A percentile compares a stretch with the other conserved stretches of the same genome.
These are phyloP conservation scores for Ceratonia siliqua DNA, from an alignment of 306 rosid species.

Conservation along the genomic window DNA sequence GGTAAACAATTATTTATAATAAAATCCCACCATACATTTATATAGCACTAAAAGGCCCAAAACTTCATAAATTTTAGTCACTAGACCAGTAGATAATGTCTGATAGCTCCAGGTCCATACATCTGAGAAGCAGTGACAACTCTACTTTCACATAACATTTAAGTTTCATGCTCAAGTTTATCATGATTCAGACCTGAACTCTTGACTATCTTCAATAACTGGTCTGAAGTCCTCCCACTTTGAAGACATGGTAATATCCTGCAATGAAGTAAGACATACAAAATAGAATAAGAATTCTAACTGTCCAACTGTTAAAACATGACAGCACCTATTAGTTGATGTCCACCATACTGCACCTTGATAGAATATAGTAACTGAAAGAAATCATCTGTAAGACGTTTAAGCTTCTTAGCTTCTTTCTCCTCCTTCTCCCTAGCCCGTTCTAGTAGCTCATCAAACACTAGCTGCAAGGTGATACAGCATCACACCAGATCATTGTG, in stretches of 20 bases:
- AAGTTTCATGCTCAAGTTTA: slow-evolving; percentile 19
- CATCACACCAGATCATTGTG: slow-evolving; percentile 26
- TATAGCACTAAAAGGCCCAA: background rate
- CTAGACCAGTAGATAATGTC: background rate
- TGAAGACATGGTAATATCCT: slow-evolving; percentile 75
- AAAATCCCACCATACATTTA: background rate
- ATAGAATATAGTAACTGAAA: slow-evolving; percentile 58
- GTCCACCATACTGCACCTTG: slow-evolving; percentile 57
- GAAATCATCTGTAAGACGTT: slow-evolving; percentile 79
- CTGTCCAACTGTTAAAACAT: slow-evolving; percentile 27
- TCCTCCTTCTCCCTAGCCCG: slow-evolving; percentile 86
- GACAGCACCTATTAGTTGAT: slow-evolving; percentile 22
- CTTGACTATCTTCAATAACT: slow-evolving; percentile 67
- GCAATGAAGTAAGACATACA: slow-evolving; percentile 34
- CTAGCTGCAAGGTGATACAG: slow-evolving; percentile 65
- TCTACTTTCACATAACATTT: background rate
- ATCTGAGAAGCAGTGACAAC: background rate
- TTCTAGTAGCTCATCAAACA: slow-evolving; percentile 80
- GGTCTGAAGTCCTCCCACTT: slow-evolving; percentile 75
- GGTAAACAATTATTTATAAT: background rate
- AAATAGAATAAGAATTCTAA: slow-evolving; percentile 15
- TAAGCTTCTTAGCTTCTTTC: slow-evolving; percentile 86
- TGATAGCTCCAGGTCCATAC: background rate
- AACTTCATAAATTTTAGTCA: background rate
- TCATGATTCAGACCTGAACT: slow-evolving; percentile 65